Evolutionary conservation across 805 yeast genomes (phyloP), one percentile per base, ranked within the genome.

Genomic region (Yarrowia hollandica): DNA sequence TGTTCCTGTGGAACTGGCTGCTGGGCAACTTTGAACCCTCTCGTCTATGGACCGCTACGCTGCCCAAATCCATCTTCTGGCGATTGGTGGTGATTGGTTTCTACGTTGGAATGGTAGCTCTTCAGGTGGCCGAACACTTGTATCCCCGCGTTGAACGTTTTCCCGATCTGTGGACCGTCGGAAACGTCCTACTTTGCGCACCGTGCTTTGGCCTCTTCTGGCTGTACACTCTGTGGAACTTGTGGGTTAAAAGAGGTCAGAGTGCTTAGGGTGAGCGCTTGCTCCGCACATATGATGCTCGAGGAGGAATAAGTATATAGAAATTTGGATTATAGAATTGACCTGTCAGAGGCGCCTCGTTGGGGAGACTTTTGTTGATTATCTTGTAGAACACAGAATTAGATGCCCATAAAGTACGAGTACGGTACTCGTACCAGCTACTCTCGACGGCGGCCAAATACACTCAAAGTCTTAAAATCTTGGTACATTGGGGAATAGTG

Each of bases 101-200:
- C 0, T 84, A 83, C 62, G 65, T 80, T 1, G 80, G 75, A 0
- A 80, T 85, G 66, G 67, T 74, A 1, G 69, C 66, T 0, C 72
- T 85, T 25, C 91, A 86, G 64, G 50, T 77, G 0, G 69, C 81
- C 7, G 96, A 90, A 60, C 66, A 70, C 33, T 64, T 71, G 19
- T 60, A 78, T 9, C 65, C 60, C 23, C 44, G 33, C 62, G 64
- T 67, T 5, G 61, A 57, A 4, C 68, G 71, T 34, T 85, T 82
- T 63, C 97, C 97, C 1, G 97, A 94, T 70, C 64, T 94, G 5
- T 89, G 94, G 91, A 88, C 88, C 0, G 77, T 92, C 21, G 79
- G 82, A 3, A 94, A 94, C 67, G 82, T 86, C 38, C 66, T 84
- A 0, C 67, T 90, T 3, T 86, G 94, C 0, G 90, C 89, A 68